Percentiles rank a stretch among this genome's conserved stretches.
Evolutionary conservation across 1,284 basidiomycete genomes (phyloP).

Genomic region (Cutaneotrichosporon sp.): DNA sequence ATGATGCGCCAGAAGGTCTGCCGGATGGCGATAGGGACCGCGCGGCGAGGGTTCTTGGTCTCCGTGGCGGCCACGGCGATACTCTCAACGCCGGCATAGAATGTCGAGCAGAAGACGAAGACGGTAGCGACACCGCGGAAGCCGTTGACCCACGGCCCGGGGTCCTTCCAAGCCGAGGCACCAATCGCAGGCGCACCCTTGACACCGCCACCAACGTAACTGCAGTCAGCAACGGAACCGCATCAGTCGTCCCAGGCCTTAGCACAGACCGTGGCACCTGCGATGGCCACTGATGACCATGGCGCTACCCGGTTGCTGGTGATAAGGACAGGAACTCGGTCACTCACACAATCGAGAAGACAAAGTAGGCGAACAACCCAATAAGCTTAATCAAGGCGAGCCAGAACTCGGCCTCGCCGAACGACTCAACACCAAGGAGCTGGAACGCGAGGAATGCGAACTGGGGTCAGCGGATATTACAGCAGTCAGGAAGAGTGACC

Average conservation of each 20-base stretch:
- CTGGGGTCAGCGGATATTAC: conserved; percentile 44
- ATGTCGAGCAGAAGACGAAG: conserved; percentile 28
- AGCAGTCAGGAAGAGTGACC: not conserved
- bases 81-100: conserved; percentile 43
- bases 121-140: conserved; percentile 26
- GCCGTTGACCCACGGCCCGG: conserved; percentile 51
- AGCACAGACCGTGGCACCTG: not conserved
- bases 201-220: conserved; percentile 57
- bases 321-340: not conserved
- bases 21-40: conserved; percentile 72
- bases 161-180: conserved; percentile 56
- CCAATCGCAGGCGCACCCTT: conserved; percentile 51
- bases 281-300: conserved; percentile 59
- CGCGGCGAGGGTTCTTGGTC: conserved; percentile 65
- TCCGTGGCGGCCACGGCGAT: conserved; percentile 55
- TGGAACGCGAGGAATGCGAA: conserved; percentile 37
- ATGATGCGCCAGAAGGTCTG: conserved; percentile 73
- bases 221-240: conserved; percentile 10
- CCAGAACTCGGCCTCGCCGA: conserved; percentile 33
- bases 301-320: conserved; percentile 36
- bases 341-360: conserved; percentile 66
- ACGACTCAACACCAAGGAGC: conserved; percentile 33
- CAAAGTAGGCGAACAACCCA: conserved; percentile 50
- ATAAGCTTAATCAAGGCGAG: conserved; percentile 30
- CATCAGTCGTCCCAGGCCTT: not conserved